Base-by-base conservation (phyloP, 2,329 filamentous ascomycete genomes). In the Phyllosticta capitalensis region DNA sequence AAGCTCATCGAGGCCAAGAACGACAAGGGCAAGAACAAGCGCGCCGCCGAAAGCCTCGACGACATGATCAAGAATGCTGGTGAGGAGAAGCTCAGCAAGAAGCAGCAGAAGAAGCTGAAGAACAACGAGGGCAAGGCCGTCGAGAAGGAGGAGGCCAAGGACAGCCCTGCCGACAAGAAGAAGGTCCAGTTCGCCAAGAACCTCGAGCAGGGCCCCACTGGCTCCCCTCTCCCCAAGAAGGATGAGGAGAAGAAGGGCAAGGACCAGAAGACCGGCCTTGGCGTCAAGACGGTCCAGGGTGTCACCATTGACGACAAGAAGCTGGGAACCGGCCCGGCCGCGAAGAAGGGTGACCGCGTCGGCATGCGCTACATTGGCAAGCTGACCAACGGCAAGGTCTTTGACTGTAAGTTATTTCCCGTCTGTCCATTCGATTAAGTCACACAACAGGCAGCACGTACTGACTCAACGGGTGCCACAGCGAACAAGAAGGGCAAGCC, bases 111-210 rank as follows among this genome's bases (percentile, higher is more conserved):
- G 87, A 96, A 96, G 83, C 83, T 92, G 65, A 95, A 95, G 86
- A 96, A 96, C 83, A 97, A 97, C 82, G 90, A 95, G 74, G 94
- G 92, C 66, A 88, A 96, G 72, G 86, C 94, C 61, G 84, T 88
- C 56, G 67, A 72, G 50, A 79, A 81, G 59, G 76, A 78, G 58
- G 54, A 33, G 64, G 62, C 71, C 57, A 74, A 79, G 64, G 75
- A 74, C 64, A 85, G 67, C 62, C 69, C 71, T 63, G 72, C 86
- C 81, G 78, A 80, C 60, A 88, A 89, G 75, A 96, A 96, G 85
- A 97, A 96, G 81, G 94, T 99, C 63, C 90, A 96, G 76, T 99
- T 99, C 74, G 92, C 94, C 72, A 96, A 97, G 83, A 92, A 97
- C 76, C 90, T 99, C 64, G 94, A 97, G 81, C 91, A 95, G 76